phyloP scores from a whole-genome alignment of 768 basidiomycete genomes.

The Boletus bicolor region DNA sequence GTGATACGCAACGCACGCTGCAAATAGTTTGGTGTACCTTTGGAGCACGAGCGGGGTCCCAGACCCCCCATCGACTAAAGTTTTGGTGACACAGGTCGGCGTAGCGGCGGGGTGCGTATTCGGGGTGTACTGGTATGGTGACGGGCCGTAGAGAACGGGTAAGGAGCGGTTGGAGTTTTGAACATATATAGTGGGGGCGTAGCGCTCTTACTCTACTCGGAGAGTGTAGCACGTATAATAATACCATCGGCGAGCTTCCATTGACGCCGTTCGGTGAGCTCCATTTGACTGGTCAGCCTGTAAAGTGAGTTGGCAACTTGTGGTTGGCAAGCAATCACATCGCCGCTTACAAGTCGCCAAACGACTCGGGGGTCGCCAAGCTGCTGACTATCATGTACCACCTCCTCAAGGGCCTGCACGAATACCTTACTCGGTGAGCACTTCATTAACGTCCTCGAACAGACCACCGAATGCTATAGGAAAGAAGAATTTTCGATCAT shows the following conservation, averaged over 20 bases:
- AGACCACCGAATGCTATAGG: conserved; percentile 36
- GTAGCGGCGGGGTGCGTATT: conserved; percentile 9
- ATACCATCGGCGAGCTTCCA: neutral
- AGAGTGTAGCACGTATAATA: neutral
- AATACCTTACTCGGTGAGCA: conserved; percentile 76
- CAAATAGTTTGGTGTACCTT: neutral
- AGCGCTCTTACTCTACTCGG: neutral
- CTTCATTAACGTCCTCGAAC: neutral
- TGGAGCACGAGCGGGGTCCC: neutral
- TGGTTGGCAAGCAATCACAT: neutral
- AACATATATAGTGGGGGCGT: neutral
- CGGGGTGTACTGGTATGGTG: neutral
- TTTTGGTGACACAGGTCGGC: conserved; percentile 4
- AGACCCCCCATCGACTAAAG: conserved; percentile 5
- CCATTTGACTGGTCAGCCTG: neutral
- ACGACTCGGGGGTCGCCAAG: neutral
- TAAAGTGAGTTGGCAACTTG: neutral
- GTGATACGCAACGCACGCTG: neutral
- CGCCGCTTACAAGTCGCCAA: neutral
- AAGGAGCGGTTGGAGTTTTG: neutral
- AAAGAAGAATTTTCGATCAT: conserved; percentile 93
- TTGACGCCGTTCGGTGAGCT: neutral
- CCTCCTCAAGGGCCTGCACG: conserved; percentile 87
- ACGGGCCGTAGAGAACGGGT: too few species aligned
- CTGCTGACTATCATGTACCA: conserved; percentile 68